These are phyloP conservation scores for Diaporthe eres DNA, from an alignment of 2,329 filamentous ascomycete genomes.

Conservation along the genomic window DNA sequence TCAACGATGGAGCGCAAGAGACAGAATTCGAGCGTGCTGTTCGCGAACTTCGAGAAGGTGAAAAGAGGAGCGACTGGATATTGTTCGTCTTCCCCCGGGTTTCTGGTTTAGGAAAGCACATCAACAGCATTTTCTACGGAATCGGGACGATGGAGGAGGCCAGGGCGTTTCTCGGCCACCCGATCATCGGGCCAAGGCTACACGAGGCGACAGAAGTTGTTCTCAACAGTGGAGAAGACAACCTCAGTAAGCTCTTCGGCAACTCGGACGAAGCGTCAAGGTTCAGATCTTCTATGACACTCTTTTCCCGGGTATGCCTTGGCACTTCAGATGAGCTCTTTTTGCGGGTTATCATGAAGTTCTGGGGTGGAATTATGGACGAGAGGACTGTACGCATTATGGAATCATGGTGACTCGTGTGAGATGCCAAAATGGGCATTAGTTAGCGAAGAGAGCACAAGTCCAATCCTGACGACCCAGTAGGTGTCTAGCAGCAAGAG, in stretches of 20 bases:
- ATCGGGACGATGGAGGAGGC: conserved; percentile 31
- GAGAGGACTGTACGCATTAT: conserved; percentile 4
- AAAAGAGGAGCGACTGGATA: background rate
- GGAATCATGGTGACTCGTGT: background rate
- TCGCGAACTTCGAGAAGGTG: conserved; percentile 19
- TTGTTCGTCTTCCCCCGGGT: conserved; percentile 36
- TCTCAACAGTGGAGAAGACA: background rate
- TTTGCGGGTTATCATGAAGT: background rate
- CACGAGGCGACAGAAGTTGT: conserved; percentile 11
- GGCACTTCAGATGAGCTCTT: conserved; percentile 8
- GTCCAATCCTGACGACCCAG: background rate
- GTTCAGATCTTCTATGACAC: conserved; percentile 28
- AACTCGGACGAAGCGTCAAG: background rate
- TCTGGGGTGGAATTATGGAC: conserved; percentile 13
- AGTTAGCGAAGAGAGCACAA: background rate
- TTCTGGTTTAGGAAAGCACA: conserved; percentile 27
- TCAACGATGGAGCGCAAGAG: background rate
- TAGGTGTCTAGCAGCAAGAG: background rate
- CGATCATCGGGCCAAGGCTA: conserved; percentile 22
- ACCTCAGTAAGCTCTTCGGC: conserved; percentile 36
- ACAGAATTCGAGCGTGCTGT: conserved; percentile 27
- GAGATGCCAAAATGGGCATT: background rate
- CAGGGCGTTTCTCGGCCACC: conserved; percentile 20
- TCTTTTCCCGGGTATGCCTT: conserved; percentile 11
- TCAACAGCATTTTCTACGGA: conserved; percentile 29